These are phyloP conservation scores for Pulveroboletus ravenelii DNA, from an alignment of 768 basidiomycete species.

Conservation along the genomic window DNA sequence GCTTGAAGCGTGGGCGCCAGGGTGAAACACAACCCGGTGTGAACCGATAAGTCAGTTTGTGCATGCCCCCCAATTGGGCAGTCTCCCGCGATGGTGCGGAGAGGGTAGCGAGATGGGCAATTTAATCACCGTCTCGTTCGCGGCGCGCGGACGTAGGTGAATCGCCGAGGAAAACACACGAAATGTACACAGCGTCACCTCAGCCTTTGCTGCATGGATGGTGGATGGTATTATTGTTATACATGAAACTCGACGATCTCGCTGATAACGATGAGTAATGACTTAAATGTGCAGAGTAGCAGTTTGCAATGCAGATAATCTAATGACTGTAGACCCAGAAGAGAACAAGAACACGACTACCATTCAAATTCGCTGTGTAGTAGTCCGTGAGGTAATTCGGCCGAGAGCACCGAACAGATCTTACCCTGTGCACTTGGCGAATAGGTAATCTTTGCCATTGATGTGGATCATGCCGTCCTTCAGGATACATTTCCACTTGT, in stretches of 20 bases:
- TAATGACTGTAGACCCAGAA: constrained; percentile 7
- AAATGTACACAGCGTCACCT: too few species aligned
- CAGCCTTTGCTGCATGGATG: background rate
- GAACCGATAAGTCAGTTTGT: background rate
- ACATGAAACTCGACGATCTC: constrained; percentile 17
- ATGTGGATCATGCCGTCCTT: constrained; percentile 98
- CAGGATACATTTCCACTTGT: constrained; percentile 98
- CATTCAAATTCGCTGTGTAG: constrained; percentile 42
- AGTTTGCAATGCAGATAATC: constrained; percentile 22
- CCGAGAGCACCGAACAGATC: constrained; percentile 21
- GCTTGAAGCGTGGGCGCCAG: background rate
- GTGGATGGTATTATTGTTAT: constrained; percentile 18
- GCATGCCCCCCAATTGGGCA: background rate
- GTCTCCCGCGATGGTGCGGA: background rate
- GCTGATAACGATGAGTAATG: constrained; percentile 13
- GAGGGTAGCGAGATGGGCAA: background rate
- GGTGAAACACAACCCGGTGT: background rate
- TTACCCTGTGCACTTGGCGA: constrained; percentile 94
- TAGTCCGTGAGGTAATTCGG: background rate
- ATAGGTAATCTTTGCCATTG: constrained; percentile 96
- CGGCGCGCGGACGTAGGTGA: too few species aligned
- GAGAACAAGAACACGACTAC: constrained; percentile 25
- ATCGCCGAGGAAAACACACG: too few species aligned
- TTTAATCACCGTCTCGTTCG: constrained; percentile 9
- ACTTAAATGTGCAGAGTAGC: constrained; percentile 22